Conservation (phyloP, 805 yeast species). For the Candida coleopterorum region DNA sequence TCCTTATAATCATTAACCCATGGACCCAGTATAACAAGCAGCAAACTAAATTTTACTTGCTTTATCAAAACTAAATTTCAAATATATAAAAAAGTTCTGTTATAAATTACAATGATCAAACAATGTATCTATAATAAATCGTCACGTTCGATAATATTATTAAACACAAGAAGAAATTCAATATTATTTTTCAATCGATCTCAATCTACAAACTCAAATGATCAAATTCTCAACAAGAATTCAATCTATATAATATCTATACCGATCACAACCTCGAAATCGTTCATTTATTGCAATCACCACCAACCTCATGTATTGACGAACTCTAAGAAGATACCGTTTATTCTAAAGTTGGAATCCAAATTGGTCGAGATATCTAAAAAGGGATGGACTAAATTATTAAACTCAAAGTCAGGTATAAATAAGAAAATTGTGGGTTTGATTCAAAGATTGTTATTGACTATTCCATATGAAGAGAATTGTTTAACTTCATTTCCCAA, state of each 20-base stretch:
- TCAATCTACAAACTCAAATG: not conserved
- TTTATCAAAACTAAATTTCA: too few species aligned
- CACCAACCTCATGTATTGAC: too few species aligned
- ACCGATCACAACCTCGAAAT: constrained; percentile 61
- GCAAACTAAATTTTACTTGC: too few species aligned
- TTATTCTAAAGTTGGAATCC: constrained; percentile 38
- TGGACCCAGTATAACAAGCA: too few species aligned
- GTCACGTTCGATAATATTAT: too few species aligned
- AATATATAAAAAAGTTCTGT: too few species aligned
- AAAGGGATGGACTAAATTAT: constrained; percentile 60
- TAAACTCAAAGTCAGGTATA: constrained; percentile 47
- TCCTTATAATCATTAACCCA: too few species aligned
- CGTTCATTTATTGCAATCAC: constrained; percentile 69
- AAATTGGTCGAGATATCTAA: constrained; percentile 47
- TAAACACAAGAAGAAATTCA: too few species aligned
- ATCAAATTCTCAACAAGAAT: constrained; percentile 27
- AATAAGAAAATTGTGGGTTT: constrained; percentile 56
- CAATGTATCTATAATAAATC: too few species aligned
- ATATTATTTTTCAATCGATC: not conserved
- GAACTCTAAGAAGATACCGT: constrained; percentile 25
- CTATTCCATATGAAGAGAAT: constrained; percentile 77
- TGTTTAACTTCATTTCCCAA: constrained; percentile 76
- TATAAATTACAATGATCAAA: too few species aligned
- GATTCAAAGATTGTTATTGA: constrained; percentile 50
- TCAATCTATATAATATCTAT: constrained; percentile 62